Evolutionary conservation across 805 yeast genomes (phyloP), one percentile per base, ranked within the genome.

Genomic region (Cyberlindnera mrakii): DNA sequence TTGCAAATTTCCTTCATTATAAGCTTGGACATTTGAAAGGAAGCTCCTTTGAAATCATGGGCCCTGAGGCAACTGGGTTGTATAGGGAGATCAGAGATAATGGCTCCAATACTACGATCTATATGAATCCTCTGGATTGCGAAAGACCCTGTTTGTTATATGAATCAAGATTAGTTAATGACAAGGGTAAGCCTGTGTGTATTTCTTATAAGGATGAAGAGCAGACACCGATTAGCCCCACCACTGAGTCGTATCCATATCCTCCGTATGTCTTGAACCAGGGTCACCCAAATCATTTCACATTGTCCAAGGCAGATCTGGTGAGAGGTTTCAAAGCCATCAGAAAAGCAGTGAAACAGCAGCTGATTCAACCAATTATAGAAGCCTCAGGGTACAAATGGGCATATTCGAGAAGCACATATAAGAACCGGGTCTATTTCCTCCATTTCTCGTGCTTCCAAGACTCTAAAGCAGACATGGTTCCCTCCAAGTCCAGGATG

Each of bases 351-450:
- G 50, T 55, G 16, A 52, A 41, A 17, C 43, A 42, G 39, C 45
- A 47, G 17, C 36, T 55, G 3, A 43, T 55, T 9, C 39, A 41
- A 2, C 57, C 57, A 2, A 49, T 55, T 31, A 49, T 52, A 6
- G 42, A 43, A 27, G 47, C 51, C 5, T 49, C 58, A 10, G 59
- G 59, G 0, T 55, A 53, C 33, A 55, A 55, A 40, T 55, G 59
- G 59, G 53, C 41, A 2, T 55, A 55, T 40, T 39, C 49, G 17
- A 48, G 50, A 25, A 47, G 54, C 31, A 43, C 52, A 5, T 53
- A 50, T 39, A 52, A 50, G 41, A 49, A 50, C 35, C 38, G 45
- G 37, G 51, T 52, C 3, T 53, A 53, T 31, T 47, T 52, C 36
- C 33, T 55, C 9, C 50, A 49, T 18, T 55, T 49, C 23, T 51